Evolutionary conservation across 176 grass and related monocot species (phyloP), one percentile per base, ranked within the genome.

Genomic region (Metroxylon sagu): DNA sequence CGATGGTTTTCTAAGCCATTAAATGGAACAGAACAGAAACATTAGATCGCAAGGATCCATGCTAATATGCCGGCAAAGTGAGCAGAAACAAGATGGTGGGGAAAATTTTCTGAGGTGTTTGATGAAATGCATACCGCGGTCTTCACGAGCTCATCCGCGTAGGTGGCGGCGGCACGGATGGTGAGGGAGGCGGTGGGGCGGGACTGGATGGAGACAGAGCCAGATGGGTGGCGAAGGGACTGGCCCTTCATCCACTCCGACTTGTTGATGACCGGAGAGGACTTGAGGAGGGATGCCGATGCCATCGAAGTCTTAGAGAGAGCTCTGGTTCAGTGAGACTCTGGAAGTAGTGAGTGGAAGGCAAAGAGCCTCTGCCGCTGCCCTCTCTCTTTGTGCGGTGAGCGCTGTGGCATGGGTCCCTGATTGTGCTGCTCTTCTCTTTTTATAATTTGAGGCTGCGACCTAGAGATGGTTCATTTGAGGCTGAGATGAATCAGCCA

Each of bases 251-350:
- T 50, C 70, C 70, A 60, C 35, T 59, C 54, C 3, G 77, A 66
- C 29, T 73, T 68, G 39, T 68, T 56, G 5, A 74, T 18, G 50
- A 80, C 62, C 4, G 65, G 62, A 52, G 69, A 73, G 63, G 70
- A 62, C 43, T 80, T 80, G 62, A 80, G 52, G 29, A 80, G 70
- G 26, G 67, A 72, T 15, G 76, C 60, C 30, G 76, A 79, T 59
- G 76, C 76, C 76, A 79, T 79, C 57, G 30, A 19, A 49, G 59
- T 57, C 52, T 19, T 25, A 54, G 39, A 68, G 53, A 68, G 53
- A 60, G 26, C 50, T 25, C 16, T 43, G 6, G 2, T 43, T 43
- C 35, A 14, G 8, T 39, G 8, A 10, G 8, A 6, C 35, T 12
- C 35, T 43, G 35, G 31, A 35, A 6, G 31, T 35, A 35, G 30